Evolutionary conservation across 495 filamentous ascomycete species (phyloP), one percentile per base, ranked within the genome.

Genomic region (Cenococcum geophilum): DNA sequence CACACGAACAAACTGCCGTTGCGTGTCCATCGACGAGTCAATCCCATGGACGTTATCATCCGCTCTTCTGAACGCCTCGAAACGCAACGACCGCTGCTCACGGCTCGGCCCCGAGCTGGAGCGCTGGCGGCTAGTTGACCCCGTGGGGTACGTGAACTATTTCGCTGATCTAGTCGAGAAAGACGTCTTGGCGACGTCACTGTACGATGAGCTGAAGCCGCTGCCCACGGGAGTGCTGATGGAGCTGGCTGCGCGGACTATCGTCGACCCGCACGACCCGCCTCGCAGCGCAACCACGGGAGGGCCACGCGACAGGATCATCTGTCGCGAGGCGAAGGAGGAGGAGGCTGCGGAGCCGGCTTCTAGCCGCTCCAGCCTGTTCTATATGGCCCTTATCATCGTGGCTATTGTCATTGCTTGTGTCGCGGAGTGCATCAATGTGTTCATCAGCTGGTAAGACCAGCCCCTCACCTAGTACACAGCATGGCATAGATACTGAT

Each of bases 171-270:
- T 52, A 4, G 49, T 52, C 21, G 49, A 52, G 14, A 23, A 52
- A 16, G 25, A 22, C 12, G 49, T 11, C 49, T 52, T 16, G 49
- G 21, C 21, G 8, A 16, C 49, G 23, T 23, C 23, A 10, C 23
- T 23, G 25, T 23, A 22, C 21, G 49, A 27, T 32, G 49, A 52
- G 6, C 21, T 52, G 49, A 52, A 52, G 25, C 49, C 49, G 14
- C 49, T 52, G 25, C 49, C 49, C 10, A 52, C 49, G 5, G 49
- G 49, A 10, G 49, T 52, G 21, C 49, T 52, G 1, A 52, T 52
- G 49, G 49, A 52, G 25, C 21, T 52, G 14, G 21, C 49, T 16
- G 11, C 25, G 20, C 49, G 22, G 11, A 32, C 21, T 6, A 27
- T 32, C 16, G 9, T 25, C 20, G 9, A 52, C 22, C 25, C 21